phyloP scores from a whole-genome alignment of 1,284 basidiomycete species.

The Austroboletus niveus region DNA sequence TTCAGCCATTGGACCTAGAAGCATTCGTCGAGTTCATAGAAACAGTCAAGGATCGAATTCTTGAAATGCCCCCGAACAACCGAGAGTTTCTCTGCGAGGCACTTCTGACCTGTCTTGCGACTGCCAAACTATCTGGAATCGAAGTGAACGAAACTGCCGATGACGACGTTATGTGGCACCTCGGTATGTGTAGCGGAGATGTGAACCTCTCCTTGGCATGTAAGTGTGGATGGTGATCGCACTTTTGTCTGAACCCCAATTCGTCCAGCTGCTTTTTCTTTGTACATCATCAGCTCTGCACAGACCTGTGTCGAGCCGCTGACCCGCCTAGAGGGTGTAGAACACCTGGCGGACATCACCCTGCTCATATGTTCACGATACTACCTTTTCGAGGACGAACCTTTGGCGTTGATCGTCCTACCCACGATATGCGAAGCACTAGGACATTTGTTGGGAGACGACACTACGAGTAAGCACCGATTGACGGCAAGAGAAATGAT shows the following conservation, averaged over 20 bases:
- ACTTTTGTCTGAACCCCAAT: constrained; percentile 7
- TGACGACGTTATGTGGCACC: constrained; percentile 26
- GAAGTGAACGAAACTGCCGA: constrained; percentile 4
- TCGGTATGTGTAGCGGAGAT: constrained; percentile 14
- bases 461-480: constrained; percentile 34
- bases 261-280: constrained; percentile 48
- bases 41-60: constrained; percentile 15
- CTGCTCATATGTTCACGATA: constrained; percentile 45
- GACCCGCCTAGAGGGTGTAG: constrained; percentile 50
- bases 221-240: constrained; percentile 14
- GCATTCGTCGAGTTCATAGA: constrained; percentile 13
- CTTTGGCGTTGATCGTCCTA: constrained; percentile 47
- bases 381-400: constrained; percentile 44
- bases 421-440: constrained; percentile 52
- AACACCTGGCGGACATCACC: constrained; percentile 50
- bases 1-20: constrained; percentile 9
- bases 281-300: constrained; percentile 38
- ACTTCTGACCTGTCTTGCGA: constrained; percentile 26
- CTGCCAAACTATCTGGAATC: constrained; percentile 10
- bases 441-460: constrained; percentile 34
- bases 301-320: constrained; percentile 34
- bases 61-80: constrained; percentile 8
- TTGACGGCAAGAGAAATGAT: neutral
- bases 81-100: constrained; percentile 18
- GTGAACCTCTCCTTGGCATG: constrained; percentile 22